A percentile compares a stretch with the other conserved stretches of the same genome.
Conservation (phyloP, 306 rosid genomes). For the Medicago arabica region DNA sequence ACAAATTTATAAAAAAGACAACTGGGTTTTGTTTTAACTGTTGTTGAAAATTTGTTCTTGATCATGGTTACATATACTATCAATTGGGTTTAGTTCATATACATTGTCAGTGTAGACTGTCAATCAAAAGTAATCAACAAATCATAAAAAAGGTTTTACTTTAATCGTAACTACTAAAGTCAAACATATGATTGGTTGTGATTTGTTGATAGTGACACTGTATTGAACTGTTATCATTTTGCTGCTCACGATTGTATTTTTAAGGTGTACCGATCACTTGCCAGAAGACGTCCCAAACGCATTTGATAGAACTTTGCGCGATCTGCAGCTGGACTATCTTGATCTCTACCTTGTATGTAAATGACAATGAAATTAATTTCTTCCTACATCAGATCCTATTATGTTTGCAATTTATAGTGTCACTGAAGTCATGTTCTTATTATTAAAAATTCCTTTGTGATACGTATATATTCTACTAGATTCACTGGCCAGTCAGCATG, state of each 20-base stretch:
- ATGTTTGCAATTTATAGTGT: conserved; percentile 13
- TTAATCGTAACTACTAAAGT: no score
- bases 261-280: conserved; percentile 57
- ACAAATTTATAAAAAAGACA: no score
- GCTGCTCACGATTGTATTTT: conserved; percentile 1
- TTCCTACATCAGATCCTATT: conserved; percentile 15
- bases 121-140: no score
- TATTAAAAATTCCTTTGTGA: conserved; percentile 6
- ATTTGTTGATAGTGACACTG: no score
- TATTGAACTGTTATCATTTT: no score
- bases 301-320: conserved; percentile 52
- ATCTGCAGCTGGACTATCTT: conserved; percentile 64
- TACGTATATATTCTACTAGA: conserved; percentile 39
- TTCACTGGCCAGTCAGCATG: conserved; percentile 68
- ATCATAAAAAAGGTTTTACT: no score
- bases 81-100: no score
- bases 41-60: no score
- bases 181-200: no score
- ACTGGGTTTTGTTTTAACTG: no score
- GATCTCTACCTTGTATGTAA: conserved; percentile 63
- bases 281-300: conserved; percentile 65
- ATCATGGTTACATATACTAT: no score
- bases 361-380: conserved; percentile 14
- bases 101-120: no score
- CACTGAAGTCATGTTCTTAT: background rate